phyloP scores from a whole-genome alignment of 306 rosid genomes.

The Quercus agrifolia region DNA sequence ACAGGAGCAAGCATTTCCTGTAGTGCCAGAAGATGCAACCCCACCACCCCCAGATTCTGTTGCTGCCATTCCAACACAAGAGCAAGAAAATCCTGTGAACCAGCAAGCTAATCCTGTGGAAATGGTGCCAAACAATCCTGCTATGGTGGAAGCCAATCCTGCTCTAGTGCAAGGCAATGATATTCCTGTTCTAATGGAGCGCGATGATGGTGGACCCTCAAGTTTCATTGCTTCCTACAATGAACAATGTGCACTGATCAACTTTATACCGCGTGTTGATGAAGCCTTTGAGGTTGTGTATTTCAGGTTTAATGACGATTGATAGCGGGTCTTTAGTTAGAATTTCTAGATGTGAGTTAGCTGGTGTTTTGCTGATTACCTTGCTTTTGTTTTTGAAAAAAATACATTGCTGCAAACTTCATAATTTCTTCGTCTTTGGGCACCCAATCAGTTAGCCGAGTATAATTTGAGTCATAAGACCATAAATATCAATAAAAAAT shows the following conservation, averaged over 20 bases:
- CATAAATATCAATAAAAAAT: no score
- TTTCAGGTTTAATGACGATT: neutral
- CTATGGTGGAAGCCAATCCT: neutral
- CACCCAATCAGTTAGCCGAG: no score
- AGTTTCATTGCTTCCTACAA: neutral
- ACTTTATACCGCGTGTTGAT: neutral
- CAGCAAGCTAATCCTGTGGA: neutral
- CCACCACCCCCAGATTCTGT: neutral
- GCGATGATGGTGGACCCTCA: neutral
- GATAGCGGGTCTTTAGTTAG: neutral
- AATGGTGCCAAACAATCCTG: neutral
- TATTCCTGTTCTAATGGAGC: no score
- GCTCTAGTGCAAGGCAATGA: no score
- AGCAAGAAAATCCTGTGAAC: neutral
- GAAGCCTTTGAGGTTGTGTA: neutral
- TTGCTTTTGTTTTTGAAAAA: no score
- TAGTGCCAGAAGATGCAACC: neutral
- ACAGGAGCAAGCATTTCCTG: neutral
- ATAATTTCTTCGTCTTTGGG: no score
- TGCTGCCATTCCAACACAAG: neutral
- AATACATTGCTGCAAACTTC: no score
- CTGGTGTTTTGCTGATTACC: no score
- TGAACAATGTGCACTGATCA: neutral
- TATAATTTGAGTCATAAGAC: no score
- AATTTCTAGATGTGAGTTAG: neutral